Evolutionary conservation across 176 grass and related monocot species (phyloP).

Genomic region (Triticum aestivum): IWGSC_CS_RefSeq_v2.1 NC_057799.1:24437784-24438283

Average conservation of each 20-base stretch:
- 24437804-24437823: background rate
- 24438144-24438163: background rate
- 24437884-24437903: background rate
- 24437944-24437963: slow-evolving; percentile 58
- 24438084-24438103: background rate
- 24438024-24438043: slow-evolving; percentile 73
- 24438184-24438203: background rate
- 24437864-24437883: background rate
- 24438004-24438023: slow-evolving; percentile 76
- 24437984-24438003: slow-evolving; percentile 58
- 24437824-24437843: background rate
- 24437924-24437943: slow-evolving; percentile 68
- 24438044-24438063: slow-evolving; percentile 18
- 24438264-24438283: slow-evolving; percentile 72
- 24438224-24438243: slow-evolving; percentile 92
- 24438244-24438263: slow-evolving; percentile 95
- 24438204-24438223: slow-evolving; percentile 31
- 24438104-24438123: background rate
- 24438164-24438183: background rate
- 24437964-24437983: slow-evolving; percentile 27
- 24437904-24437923: slow-evolving; percentile 48
- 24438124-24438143: background rate
- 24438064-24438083: background rate
- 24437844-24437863: background rate
- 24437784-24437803: background rate